A percentile compares a stretch with the other conserved stretches of the same genome.
These are phyloP conservation scores for Metarhizium rileyi DNA, from an alignment of 2,329 filamentous ascomycete genomes.

Conservation along the genomic window DNA sequence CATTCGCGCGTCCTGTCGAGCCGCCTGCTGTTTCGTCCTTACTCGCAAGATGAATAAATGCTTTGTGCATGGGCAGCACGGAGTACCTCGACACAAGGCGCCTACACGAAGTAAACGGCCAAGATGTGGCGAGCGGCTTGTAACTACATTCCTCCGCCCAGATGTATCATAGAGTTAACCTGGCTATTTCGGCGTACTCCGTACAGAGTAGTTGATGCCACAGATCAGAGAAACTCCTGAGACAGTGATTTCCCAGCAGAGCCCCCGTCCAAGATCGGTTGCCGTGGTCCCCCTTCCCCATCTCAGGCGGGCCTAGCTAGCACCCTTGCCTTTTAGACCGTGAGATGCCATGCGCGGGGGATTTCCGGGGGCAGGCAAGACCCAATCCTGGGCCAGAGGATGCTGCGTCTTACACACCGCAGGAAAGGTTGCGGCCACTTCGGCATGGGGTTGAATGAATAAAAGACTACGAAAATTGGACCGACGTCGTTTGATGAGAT, in stretches of 20 bases:
- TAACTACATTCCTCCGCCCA: too few relatives aligned
- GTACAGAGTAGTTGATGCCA: too few relatives aligned
- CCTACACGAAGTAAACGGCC: too few relatives aligned
- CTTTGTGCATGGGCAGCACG: too few relatives aligned
- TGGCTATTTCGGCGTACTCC: too few relatives aligned
- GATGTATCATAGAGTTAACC: too few relatives aligned
- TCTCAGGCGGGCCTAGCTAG: background rate
- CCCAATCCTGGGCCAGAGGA: background rate
- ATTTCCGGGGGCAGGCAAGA: conserved; percentile 9
- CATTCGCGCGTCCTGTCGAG: background rate
- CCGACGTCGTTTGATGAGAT: background rate
- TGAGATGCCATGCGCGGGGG: conserved; percentile 12
- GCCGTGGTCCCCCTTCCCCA: background rate
- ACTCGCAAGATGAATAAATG: too few relatives aligned
- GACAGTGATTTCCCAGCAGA: background rate
- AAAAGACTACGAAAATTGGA: background rate
- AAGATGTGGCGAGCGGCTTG: background rate
- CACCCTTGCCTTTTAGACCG: conserved; percentile 9
- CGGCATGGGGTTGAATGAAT: background rate
- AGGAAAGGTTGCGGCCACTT: background rate
- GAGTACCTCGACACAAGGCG: too few relatives aligned
- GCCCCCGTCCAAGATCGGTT: too few relatives aligned
- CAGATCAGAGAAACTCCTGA: background rate
- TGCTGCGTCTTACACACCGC: background rate
- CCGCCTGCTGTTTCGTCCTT: too few relatives aligned